Evolutionary conservation across 768 basidiomycete genomes (phyloP).

Genomic region (Lanmaoa pseudosensibilis): DNA sequence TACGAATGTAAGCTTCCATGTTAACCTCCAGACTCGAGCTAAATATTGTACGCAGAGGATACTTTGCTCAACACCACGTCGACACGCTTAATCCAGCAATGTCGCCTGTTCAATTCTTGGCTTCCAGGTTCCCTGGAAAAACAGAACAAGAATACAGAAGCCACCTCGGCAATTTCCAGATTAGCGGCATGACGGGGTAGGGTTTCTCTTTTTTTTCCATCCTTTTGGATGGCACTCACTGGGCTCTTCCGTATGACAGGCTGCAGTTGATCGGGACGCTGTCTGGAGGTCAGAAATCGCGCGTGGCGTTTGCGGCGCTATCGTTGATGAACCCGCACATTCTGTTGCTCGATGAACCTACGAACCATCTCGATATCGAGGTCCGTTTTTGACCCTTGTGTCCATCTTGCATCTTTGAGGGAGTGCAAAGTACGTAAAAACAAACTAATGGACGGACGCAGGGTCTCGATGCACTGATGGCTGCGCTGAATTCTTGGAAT

Average conservation of each 20-base stretch:
- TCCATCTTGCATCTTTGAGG: background rate
- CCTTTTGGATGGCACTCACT: background rate
- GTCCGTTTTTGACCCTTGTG: constrained; percentile 34
- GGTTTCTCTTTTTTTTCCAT: constrained; percentile 14
- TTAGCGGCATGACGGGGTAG: constrained; percentile 92
- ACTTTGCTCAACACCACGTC: constrained; percentile 96
- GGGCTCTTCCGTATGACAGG: constrained; percentile 32
- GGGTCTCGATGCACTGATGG: constrained; percentile 95
- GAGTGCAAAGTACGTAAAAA: background rate
- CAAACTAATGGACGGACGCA: constrained; percentile 30
- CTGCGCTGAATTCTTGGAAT: constrained; percentile 76
- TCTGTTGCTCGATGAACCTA: constrained; percentile 93
- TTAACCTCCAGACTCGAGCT: constrained; percentile 2
- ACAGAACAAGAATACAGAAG: constrained; percentile 93
- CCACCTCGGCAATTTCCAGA: constrained; percentile 97
- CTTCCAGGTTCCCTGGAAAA: constrained; percentile 88
- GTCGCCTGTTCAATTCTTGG: constrained; percentile 93
- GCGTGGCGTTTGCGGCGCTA: constrained; percentile 88
- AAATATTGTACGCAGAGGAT: constrained; percentile 51
- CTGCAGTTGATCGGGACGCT: constrained; percentile 89
- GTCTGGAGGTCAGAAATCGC: constrained; percentile 93
- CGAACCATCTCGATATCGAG: constrained; percentile 96
- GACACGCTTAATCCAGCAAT: constrained; percentile 82
- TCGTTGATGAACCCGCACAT: constrained; percentile 90
- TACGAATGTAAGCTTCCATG: constrained; percentile 68